phyloP scores from a whole-genome alignment of 2,329 filamentous ascomycete species.

The Rutstroemia sp. region DNA sequence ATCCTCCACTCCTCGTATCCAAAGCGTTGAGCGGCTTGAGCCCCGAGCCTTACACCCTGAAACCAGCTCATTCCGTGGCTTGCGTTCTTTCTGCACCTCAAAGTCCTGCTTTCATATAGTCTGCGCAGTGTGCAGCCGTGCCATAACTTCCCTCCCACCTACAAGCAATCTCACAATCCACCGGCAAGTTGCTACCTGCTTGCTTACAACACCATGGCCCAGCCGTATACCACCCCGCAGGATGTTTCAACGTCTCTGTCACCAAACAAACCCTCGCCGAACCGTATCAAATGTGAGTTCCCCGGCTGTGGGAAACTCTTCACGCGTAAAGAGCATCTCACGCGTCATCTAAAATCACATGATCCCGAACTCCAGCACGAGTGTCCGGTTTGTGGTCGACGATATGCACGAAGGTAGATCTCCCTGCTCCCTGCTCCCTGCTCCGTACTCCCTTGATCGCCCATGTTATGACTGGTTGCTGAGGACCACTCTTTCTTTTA shows the following conservation, averaged over 20 bases:
- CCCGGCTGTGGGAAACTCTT: slow-evolving; percentile 20
- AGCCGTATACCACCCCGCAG: neutral
- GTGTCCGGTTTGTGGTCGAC: slow-evolving; percentile 18
- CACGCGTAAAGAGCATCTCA: slow-evolving; percentile 23
- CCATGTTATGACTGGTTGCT: neutral
- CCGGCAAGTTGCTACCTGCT: neutral
- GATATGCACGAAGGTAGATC: slow-evolving; percentile 19
- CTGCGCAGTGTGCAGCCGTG: too few relatives aligned
- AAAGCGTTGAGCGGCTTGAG: too few relatives aligned
- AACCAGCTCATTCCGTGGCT: neutral
- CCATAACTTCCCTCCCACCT: neutral
- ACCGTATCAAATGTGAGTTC: slow-evolving; percentile 11
- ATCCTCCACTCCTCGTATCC: neutral
- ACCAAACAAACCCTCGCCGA: neutral
- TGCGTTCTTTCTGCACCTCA: too few relatives aligned
- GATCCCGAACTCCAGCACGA: slow-evolving; percentile 10
- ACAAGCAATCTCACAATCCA: neutral
- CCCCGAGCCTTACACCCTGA: neutral
- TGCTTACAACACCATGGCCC: neutral
- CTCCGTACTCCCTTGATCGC: neutral
- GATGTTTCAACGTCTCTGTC: neutral
- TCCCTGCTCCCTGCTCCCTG: neutral
- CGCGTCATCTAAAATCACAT: slow-evolving; percentile 21
- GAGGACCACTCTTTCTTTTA: neutral
- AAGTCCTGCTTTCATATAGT: neutral